Conservation (phyloP, 2,329 filamentous ascomycete species). For the Fusarium guadeloupense region DNA sequence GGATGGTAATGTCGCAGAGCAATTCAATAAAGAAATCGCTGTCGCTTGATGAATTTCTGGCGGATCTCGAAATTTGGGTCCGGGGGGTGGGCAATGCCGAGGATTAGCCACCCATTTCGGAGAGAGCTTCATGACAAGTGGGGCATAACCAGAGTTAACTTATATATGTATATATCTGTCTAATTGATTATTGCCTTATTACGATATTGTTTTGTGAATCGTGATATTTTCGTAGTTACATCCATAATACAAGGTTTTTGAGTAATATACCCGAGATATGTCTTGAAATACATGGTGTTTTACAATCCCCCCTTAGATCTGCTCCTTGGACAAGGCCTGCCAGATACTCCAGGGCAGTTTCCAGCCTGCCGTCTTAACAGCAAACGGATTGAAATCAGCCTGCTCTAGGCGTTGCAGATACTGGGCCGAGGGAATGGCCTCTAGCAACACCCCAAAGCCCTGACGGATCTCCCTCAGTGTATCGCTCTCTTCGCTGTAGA, state of each 20-base stretch:
- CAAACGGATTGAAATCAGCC: conserved; percentile 85
- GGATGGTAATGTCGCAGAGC: conserved; percentile 27
- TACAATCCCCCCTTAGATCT: conserved; percentile 50
- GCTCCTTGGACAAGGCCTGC: conserved; percentile 60
- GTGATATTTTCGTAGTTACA: conserved; percentile 12
- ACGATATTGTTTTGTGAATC: neutral
- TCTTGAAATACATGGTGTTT: conserved; percentile 2
- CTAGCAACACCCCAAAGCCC: conserved; percentile 82
- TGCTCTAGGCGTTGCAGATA: conserved; percentile 83
- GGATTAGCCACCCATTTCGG: conserved; percentile 42
- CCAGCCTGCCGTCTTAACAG: conserved; percentile 72
- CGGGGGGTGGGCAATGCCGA: conserved; percentile 38
- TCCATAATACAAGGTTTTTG: conserved; percentile 26
- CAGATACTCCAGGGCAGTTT: conserved; percentile 82
- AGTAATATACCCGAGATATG: conserved; percentile 2
- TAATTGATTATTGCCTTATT: neutral
- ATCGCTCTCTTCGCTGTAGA: conserved; percentile 55
- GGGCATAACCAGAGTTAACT: neutral
- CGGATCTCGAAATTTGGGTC: conserved; percentile 41
- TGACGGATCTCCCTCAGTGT: conserved; percentile 58
- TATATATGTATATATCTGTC: neutral
- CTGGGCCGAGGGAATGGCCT: conserved; percentile 77
- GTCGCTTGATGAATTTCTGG: conserved; percentile 38
- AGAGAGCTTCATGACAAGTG: conserved; percentile 26
- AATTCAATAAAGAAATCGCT: conserved; percentile 10